Conservation (phyloP, 148 eudicot species). For the Heliamphora exappendiculata region DNA sequence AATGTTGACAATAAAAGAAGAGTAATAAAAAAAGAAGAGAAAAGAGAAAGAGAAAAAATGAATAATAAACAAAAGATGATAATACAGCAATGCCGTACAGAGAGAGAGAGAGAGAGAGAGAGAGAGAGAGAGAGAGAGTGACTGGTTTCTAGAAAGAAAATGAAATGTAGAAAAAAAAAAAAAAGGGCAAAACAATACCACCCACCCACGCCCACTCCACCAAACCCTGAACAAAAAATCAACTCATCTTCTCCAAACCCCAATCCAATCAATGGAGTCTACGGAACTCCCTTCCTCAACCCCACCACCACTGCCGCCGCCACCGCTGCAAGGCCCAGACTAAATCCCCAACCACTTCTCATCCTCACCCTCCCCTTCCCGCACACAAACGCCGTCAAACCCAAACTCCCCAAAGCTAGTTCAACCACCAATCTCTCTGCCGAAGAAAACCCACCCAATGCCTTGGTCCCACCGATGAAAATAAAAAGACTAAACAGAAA, state of each 20-base stretch:
- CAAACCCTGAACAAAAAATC: not conserved
- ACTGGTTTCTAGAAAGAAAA: too few species aligned
- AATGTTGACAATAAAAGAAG: too few species aligned
- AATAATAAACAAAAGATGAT: too few species aligned
- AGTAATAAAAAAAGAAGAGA: too few species aligned
- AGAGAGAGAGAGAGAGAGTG: too few species aligned
- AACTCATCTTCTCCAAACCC: not conserved
- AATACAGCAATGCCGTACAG: too few species aligned
- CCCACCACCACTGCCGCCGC: slow-evolving; percentile 16
- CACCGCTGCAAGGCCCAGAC: slow-evolving; percentile 13
- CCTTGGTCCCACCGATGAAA: slow-evolving; percentile 71
- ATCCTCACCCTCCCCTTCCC: not conserved
- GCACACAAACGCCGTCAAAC: slow-evolving; percentile 11
- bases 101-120: too few species aligned
- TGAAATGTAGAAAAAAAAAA: too few species aligned
- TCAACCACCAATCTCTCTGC: not conserved
- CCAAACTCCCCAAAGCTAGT: slow-evolving; percentile 16
- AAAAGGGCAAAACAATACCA: too few species aligned
- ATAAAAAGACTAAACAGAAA: too few species aligned
- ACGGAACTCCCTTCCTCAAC: not conserved
- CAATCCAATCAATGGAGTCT: slow-evolving; percentile 5
- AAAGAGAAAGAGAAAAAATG: too few species aligned
- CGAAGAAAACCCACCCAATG: slow-evolving; percentile 32
- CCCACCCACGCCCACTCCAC: not conserved
- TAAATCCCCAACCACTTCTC: slow-evolving; percentile 3